Conservation (phyloP, 495 filamentous ascomycete genomes). For the Penicillium goetzii region DNA sequence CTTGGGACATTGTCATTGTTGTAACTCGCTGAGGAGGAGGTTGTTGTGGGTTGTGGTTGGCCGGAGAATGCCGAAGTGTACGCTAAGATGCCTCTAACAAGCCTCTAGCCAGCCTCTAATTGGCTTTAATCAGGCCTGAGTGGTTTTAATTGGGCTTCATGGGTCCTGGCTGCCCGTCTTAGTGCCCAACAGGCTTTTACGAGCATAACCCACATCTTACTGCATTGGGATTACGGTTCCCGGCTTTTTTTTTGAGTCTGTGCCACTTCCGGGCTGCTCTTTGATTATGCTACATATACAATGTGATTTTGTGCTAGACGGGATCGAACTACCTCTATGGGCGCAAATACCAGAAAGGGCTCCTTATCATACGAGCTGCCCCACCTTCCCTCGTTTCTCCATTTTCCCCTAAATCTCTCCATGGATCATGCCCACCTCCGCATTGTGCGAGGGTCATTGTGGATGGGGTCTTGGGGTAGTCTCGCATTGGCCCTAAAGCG, state of each 20-base stretch:
- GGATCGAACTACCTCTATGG: slow-evolving; percentile 17
- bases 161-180: background rate
- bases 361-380: background rate
- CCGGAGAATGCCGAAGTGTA: slow-evolving; percentile 13
- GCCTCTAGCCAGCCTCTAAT: slow-evolving; percentile 8
- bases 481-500: slow-evolving; percentile 1
- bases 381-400: too few species aligned
- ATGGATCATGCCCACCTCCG: slow-evolving; percentile 9
- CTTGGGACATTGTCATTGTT: background rate
- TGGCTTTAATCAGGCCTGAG: slow-evolving; percentile 3
- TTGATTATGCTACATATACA: background rate
- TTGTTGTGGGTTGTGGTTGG: slow-evolving; percentile 13
- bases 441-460: slow-evolving; percentile 12
- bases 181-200: slow-evolving; percentile 1
- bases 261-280: background rate
- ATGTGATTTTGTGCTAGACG: background rate
- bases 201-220: slow-evolving; percentile 5
- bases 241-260: slow-evolving; percentile 1
- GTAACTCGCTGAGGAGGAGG: background rate
- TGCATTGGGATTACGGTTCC: slow-evolving; percentile 19
- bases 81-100: background rate
- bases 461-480: slow-evolving; percentile 3
- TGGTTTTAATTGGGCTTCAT: background rate
- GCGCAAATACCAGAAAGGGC: background rate
- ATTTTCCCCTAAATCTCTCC: background rate